These are phyloP conservation scores for Phytophthora idaei DNA, from an alignment of 352 stramenopile genomes.

Conservation along the genomic window DNA sequence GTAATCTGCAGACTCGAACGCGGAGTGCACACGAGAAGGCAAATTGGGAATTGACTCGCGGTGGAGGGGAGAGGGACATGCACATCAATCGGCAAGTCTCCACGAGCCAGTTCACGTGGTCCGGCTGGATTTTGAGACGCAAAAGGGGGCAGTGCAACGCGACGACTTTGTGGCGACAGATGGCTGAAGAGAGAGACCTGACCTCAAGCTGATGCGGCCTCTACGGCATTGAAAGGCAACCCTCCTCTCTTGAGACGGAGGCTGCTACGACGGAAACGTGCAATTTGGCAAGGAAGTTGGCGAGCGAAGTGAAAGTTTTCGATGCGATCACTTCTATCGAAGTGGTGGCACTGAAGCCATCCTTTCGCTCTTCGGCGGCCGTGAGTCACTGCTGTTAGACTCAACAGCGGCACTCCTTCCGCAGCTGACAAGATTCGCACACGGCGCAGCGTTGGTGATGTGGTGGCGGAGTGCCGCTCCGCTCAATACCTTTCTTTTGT, in stretches of 20 bases:
- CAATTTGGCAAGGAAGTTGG: constrained; percentile 1
- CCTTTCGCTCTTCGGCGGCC: too few relatives aligned
- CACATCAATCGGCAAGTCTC: constrained; percentile 19
- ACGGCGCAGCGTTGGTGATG: background rate
- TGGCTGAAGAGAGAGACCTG: constrained; percentile 11
- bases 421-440: constrained; percentile 8
- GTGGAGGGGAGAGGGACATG: background rate
- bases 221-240: constrained; percentile 4
- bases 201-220: constrained; percentile 9
- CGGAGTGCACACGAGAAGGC: constrained; percentile 33
- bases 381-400: background rate
- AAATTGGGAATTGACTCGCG: constrained; percentile 45
- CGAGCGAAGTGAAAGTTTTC: background rate
- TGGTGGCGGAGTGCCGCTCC: background rate
- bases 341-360: too few relatives aligned
- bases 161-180: constrained; percentile 16
- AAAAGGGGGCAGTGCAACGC: constrained; percentile 7
- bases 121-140: constrained; percentile 29
- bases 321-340: background rate
- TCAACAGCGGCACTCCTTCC: constrained; percentile 3
- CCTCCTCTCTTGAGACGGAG: constrained; percentile 20
- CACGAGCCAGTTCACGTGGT: constrained; percentile 28
- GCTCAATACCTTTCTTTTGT: too few relatives aligned
- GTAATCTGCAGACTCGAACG: constrained; percentile 39
- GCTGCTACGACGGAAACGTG: constrained; percentile 2